Evolutionary conservation across 352 stramenopile genomes (phyloP).

Genomic region (Phytophthora cactorum): DNA sequence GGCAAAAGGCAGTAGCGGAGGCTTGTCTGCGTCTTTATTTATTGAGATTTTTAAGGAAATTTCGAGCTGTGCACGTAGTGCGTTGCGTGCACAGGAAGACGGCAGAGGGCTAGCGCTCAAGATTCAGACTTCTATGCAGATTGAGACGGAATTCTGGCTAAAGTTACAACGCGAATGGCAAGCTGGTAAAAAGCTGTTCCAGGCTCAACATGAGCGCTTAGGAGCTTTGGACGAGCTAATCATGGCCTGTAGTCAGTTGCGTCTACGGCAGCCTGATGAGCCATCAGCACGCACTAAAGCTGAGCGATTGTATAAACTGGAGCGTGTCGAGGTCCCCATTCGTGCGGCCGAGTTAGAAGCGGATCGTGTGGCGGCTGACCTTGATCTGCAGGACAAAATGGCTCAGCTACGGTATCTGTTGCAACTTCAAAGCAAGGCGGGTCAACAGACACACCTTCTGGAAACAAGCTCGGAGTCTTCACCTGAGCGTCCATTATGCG

Average conservation of each 20-base stretch:
- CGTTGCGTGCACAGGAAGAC: slow-evolving; percentile 15
- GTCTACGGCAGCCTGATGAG: slow-evolving; percentile 54
- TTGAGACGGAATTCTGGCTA: slow-evolving; percentile 56
- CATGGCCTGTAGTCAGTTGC: slow-evolving; percentile 80
- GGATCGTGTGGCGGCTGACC: slow-evolving; percentile 49
- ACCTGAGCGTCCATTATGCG: slow-evolving; percentile 46
- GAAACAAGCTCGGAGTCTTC: not conserved
- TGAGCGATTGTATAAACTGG: slow-evolving; percentile 69
- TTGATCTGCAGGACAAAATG: slow-evolving; percentile 55
- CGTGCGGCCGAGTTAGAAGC: slow-evolving; percentile 48
- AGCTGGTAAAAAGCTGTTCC: slow-evolving; percentile 67
- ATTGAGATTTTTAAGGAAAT: slow-evolving; percentile 74
- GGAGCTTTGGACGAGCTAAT: slow-evolving; percentile 75
- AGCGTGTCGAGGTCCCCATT: slow-evolving; percentile 47
- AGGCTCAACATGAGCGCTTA: slow-evolving; percentile 74
- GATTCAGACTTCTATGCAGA: slow-evolving; percentile 42
- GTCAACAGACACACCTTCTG: slow-evolving; percentile 1
- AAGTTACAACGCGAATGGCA: slow-evolving; percentile 61
- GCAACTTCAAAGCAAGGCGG: slow-evolving; percentile 45
- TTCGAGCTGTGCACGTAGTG: slow-evolving; percentile 30
- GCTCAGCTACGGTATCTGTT: slow-evolving; percentile 68
- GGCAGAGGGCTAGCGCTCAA: slow-evolving; percentile 14
- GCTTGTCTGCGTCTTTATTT: slow-evolving; percentile 40
- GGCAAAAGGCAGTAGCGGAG: slow-evolving; percentile 6
- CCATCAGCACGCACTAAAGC: slow-evolving; percentile 31